Base-by-base conservation (phyloP, 2,329 filamentous ascomycete genomes). In the Elsinoe ampelina region DNA sequence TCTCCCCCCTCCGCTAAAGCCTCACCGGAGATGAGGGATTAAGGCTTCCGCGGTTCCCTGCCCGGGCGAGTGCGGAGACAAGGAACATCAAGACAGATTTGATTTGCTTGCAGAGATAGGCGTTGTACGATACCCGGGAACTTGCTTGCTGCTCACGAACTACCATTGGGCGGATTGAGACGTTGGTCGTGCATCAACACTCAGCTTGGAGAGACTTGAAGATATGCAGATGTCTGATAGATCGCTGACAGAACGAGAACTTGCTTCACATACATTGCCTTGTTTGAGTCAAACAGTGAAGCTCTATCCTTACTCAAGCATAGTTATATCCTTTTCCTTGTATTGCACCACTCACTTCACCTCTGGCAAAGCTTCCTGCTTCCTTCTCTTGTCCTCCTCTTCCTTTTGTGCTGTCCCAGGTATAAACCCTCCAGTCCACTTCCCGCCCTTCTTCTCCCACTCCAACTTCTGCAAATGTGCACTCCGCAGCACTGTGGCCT, bases 401-500 rank as follows among this genome's bases (percentile, higher is more conserved):
- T 52, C 34, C 35, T 52, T 52, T 34, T 52, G 48, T 17, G 48
- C 48, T 13, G 48, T 38, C 2, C 48, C 48, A 2, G 34, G 52
- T 36, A 35, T 54, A 15, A 59, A 63, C 35, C 66, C 66, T n/a
- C 67, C 66, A 7, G 59, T 57, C 68, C 68, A 70, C 45, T 64
- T 64, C 12, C 63, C 64, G 35, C 64, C 60, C 34, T 67, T 65
- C 52, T 62, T 67, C 47, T 64, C 61, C 67, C 68, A 71, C 6
- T 68, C 66, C 22, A 71, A 63, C 13, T 65, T 63, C 8, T 65
- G 67, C 30, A 70, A 64, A 19, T 60, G 66, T 3, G 62, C 65
- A 6, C 67, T 68, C 12, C 70, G 65, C 55, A 73, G 59, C 13
- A 73, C 64, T 42, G 66, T 71, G 10, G 66, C 70, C 58, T 69